These are phyloP conservation scores for Xylaria castorea DNA, from an alignment of 495 filamentous ascomycete species.

Conservation along the genomic window DNA sequence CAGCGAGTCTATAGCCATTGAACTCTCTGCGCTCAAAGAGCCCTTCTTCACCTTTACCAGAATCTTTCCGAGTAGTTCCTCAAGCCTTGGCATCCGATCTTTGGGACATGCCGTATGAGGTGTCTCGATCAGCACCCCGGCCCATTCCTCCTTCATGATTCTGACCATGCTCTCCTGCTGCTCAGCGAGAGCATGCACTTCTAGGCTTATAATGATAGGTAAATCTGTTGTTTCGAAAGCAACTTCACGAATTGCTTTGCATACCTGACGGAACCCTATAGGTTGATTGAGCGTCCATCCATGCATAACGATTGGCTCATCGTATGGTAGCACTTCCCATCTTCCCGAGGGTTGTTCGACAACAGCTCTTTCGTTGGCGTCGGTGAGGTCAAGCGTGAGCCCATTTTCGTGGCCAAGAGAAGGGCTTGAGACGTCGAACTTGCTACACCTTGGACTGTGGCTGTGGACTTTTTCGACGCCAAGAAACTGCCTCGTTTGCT, in stretches of 20 bases:
- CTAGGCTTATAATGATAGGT: conserved; percentile 87
- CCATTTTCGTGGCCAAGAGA: conserved; percentile 30
- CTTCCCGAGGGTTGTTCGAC: conserved; percentile 30
- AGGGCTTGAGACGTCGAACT: conserved; percentile 30
- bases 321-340: conserved; percentile 42
- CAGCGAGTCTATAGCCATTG: conserved; percentile 33
- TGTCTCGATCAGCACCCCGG: conserved; percentile 70
- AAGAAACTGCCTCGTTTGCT: conserved; percentile 38
- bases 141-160: conserved; percentile 90
- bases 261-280: conserved; percentile 86
- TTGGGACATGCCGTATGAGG: conserved; percentile 51
- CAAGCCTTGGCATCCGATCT: conserved; percentile 70
- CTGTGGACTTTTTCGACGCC: conserved; percentile 39
- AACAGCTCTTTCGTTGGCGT: conserved; percentile 20
- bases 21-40: conserved; percentile 44
- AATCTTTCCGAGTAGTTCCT: conserved; percentile 78
- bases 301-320: conserved; percentile 78
- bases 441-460: conserved; percentile 48
- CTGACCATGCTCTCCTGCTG: conserved; percentile 92
- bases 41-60: conserved; percentile 88
- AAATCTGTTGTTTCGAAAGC: conserved; percentile 76
- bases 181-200: conserved; percentile 80
- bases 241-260: conserved; percentile 76
- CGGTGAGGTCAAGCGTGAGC: conserved; percentile 11
- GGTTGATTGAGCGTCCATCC: conserved; percentile 87